Evolutionary conservation across 1,284 basidiomycete species (phyloP).

Genomic region (Athelia sp.): DNA sequence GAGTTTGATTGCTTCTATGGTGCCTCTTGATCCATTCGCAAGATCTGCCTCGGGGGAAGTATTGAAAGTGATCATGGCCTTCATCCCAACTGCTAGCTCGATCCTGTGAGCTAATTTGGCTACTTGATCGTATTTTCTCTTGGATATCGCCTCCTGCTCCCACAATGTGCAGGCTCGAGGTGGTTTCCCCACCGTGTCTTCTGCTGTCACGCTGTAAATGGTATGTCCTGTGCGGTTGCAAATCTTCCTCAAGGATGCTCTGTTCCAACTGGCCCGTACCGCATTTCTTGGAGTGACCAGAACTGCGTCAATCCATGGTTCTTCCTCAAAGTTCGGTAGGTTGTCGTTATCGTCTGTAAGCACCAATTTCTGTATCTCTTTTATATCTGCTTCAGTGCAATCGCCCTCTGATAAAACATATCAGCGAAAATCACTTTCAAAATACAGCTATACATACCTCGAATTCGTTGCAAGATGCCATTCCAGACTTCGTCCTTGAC

Average conservation of each 20-base stretch:
- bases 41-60: conserved; percentile 19
- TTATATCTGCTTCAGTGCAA: conserved; percentile 19
- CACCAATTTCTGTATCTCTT: conserved; percentile 16
- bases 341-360: conserved; percentile 11
- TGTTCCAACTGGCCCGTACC: conserved; percentile 28
- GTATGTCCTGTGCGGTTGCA: conserved; percentile 7
- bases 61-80: conserved; percentile 18
- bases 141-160: no score
- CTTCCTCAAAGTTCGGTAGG: conserved; percentile 9
- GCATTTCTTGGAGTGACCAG: conserved; percentile 32
- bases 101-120: conserved; percentile 2
- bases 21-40: conserved; percentile 20
- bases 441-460: no score
- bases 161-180: no score
- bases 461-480: conserved; percentile 13
- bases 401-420: no score
- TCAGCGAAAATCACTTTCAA: no score
- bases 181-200: conserved; percentile 15
- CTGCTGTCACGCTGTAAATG: conserved; percentile 15
- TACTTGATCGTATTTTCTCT: no score
- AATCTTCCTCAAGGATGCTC: conserved; percentile 10
- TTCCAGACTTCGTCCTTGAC: conserved; percentile 23
- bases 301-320: conserved; percentile 20
- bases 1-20: conserved; percentile 8
- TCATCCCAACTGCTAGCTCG: conserved; percentile 18